phyloP scores from a whole-genome alignment of 2,329 filamentous ascomycete genomes.

The Aspergillus novoparasiticus region DNA sequence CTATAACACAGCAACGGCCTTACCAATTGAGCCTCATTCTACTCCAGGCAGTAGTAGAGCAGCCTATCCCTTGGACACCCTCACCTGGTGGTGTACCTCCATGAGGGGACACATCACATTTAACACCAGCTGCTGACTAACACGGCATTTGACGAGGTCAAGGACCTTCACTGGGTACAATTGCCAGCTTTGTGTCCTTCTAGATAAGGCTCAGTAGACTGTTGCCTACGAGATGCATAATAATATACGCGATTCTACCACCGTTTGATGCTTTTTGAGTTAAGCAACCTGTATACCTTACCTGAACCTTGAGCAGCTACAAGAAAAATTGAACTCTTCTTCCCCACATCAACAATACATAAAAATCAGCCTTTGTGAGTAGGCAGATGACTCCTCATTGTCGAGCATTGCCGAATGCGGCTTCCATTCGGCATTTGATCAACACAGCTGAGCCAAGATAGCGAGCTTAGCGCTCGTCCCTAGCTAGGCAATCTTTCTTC shows the following conservation, averaged over 20 bases:
- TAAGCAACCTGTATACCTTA: not conserved
- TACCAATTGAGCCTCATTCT: not conserved
- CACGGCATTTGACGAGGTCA: not conserved
- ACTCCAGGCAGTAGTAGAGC: not conserved
- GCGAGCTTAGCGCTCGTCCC: too few species aligned
- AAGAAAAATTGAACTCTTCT: not conserved
- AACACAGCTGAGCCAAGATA: not conserved
- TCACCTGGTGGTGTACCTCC: not conserved
- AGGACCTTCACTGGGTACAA: accelerated
- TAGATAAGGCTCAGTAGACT: not conserved
- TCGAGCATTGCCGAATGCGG: not conserved
- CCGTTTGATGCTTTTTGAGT: too few species aligned
- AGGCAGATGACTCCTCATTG: not conserved
- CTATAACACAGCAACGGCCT: not conserved
- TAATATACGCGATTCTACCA: too few species aligned
- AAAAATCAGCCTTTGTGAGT: not conserved
- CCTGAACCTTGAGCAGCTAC: not conserved
- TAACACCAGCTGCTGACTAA: not conserved
- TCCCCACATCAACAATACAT: not conserved
- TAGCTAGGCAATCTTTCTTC: too few species aligned
- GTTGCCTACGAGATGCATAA: not conserved
- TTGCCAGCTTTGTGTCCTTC: not conserved
- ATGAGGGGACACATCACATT: not conserved
- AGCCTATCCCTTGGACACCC: not conserved
- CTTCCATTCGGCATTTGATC: not conserved